A percentile compares a stretch with the other conserved stretches of the same genome.
Conservation (phyloP, 2,329 filamentous ascomycete species). For the Xylaria hypoxylon region DNA sequence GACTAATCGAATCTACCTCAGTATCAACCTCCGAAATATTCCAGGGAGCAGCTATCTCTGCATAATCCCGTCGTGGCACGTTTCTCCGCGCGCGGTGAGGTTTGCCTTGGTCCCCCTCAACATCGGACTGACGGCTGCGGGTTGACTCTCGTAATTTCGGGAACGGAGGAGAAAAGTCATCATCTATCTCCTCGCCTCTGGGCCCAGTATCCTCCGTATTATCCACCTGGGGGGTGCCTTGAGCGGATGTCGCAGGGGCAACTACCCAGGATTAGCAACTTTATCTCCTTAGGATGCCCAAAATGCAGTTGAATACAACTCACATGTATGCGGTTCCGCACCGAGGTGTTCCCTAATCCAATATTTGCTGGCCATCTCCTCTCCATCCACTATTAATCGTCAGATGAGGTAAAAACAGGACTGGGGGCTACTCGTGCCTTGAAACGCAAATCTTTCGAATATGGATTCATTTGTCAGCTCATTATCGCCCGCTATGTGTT, state of each 20-base stretch:
- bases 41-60: conserved; percentile 47
- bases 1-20: conserved; percentile 37
- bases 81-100: conserved; percentile 44
- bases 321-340: conserved; percentile 46
- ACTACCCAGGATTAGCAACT: conserved; percentile 39
- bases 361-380: conserved; percentile 47
- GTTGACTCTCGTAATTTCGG: conserved; percentile 28
- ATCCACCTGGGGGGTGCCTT: conserved; percentile 18
- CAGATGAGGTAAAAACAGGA: conserved; percentile 15
- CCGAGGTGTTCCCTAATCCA: conserved; percentile 49
- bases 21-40: conserved; percentile 39
- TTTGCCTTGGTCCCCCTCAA: conserved; percentile 37
- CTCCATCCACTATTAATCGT: conserved; percentile 43
- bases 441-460: conserved; percentile 48
- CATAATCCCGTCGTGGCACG: conserved; percentile 47
- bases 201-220: conserved; percentile 25
- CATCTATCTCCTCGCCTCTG: conserved; percentile 40
- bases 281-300: neutral
- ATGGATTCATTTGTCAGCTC: conserved; percentile 49
- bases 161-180: conserved; percentile 38
- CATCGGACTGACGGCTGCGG: conserved; percentile 32
- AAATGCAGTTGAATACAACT: conserved; percentile 30
- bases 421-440: conserved; percentile 38
- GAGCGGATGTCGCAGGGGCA: conserved; percentile 36
- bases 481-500: conserved; percentile 30